Evolutionary conservation across 2,329 filamentous ascomycete species (phyloP).

Genomic region (Alternaria viburni): DNA sequence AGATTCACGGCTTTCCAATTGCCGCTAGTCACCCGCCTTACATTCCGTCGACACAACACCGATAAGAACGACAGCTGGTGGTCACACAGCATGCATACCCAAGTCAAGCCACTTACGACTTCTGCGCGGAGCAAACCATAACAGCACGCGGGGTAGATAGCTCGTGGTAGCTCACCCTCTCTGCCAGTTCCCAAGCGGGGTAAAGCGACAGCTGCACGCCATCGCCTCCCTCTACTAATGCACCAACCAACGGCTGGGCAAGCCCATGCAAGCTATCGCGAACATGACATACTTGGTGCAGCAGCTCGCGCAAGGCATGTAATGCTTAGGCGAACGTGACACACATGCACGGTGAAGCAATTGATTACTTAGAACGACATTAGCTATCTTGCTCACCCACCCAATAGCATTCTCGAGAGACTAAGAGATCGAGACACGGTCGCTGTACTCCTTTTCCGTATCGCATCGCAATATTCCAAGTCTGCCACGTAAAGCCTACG

Average conservation of each 20-base stretch:
- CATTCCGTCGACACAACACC: not conserved
- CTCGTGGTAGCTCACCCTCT: not conserved
- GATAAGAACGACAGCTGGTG: not conserved
- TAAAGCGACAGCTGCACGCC: constrained; percentile 1
- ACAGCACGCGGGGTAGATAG: not conserved
- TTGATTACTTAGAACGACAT: not conserved
- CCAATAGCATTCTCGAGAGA: not conserved
- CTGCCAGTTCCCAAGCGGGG: not conserved
- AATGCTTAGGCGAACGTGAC: not conserved
- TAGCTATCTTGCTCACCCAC: not conserved
- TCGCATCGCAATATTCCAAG: not conserved
- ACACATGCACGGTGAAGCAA: not conserved
- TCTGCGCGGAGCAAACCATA: not conserved
- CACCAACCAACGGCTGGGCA: not conserved
- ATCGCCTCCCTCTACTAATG: not conserved
- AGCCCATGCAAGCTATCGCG: not conserved
- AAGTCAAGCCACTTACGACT: not conserved
- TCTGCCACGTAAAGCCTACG: not conserved
- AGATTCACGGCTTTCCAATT: not conserved
- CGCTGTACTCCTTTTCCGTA: not conserved
- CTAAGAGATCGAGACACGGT: not conserved
- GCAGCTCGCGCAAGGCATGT: not conserved
- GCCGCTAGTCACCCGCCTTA: not conserved
- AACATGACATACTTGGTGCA: not conserved
- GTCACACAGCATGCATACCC: not conserved